Conservation (phyloP, 2,329 filamentous ascomycete genomes). For the Davidsoniella australis region DNA sequence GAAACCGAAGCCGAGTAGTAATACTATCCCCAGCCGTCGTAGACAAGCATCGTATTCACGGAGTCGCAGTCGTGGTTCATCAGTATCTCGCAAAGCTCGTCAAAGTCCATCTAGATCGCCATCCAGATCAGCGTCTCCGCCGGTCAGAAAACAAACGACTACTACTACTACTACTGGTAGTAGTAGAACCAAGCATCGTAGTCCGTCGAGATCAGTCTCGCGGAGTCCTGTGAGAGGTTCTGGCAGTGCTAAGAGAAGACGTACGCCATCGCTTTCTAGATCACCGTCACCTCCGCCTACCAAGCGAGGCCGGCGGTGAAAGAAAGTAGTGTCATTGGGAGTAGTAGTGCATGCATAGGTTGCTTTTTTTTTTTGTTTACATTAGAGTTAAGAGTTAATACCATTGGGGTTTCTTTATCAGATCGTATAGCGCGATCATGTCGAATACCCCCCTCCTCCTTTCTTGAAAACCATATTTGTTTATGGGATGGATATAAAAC, state of each 20-base stretch:
- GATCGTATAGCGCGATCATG: not conserved
- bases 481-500: too few species aligned
- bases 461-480: not conserved
- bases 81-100: not conserved
- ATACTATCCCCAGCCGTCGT: conserved; percentile 8
- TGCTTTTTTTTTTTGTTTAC: conserved; percentile 3
- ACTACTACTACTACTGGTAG: too few species aligned
- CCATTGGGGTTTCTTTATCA: conserved; percentile 1
- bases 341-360: not conserved
- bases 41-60: not conserved
- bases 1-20: too few species aligned
- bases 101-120: conserved; percentile 1
- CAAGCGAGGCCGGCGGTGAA: conserved; percentile 12
- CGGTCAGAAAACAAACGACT: conserved; percentile 14
- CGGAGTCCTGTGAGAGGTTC: conserved; percentile 2
- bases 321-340: not conserved
- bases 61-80: conserved; percentile 9
- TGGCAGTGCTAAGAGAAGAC: conserved; percentile 5
- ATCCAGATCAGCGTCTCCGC: conserved; percentile 15
- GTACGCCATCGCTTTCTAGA: conserved; percentile 10
- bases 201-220: conserved; percentile 6
- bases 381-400: not conserved
- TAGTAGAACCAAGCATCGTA: not conserved
- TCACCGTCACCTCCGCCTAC: conserved; percentile 13
- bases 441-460: not conserved